Conservation (phyloP, 108 stramenopile species). For the Fistulifera pelliculosa region DNA sequence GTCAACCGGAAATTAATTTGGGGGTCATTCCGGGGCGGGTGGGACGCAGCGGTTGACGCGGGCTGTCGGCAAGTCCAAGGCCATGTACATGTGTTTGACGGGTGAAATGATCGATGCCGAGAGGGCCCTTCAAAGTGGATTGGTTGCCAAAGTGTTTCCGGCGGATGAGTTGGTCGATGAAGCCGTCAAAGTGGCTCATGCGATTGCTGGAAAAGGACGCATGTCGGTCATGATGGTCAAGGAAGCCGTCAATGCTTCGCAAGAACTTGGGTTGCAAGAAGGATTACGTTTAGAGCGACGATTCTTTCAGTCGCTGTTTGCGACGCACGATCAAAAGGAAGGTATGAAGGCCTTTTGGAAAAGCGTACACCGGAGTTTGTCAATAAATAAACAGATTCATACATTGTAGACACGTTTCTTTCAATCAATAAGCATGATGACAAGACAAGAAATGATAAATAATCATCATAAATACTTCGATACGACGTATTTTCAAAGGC, state of each 20-base stretch:
- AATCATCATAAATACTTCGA: too few species aligned
- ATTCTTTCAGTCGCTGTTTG: conserved; percentile 95
- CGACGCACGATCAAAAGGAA: conserved; percentile 97
- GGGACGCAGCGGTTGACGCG: conserved; percentile 95
- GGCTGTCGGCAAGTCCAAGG: conserved; percentile 96
- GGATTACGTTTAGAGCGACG: conserved; percentile 93
- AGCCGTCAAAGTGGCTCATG: conserved; percentile 82
- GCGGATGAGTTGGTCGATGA: conserved; percentile 69
- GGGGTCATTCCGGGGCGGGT: conserved; percentile 94
- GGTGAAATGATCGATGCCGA: conserved; percentile 88
- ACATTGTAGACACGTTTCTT: too few species aligned
- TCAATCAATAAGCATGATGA: too few species aligned
- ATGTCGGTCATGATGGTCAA: conserved; percentile 82
- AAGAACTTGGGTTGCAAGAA: conserved; percentile 87
- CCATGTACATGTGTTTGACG: conserved; percentile 96
- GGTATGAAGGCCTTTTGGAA: conserved; percentile 92
- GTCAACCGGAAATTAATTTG: conserved; percentile 97
- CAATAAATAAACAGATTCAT: conserved; percentile 34
- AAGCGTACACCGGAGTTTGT: conserved; percentile 80
- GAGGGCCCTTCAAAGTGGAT: conserved; percentile 78
- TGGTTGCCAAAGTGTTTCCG: conserved; percentile 88
- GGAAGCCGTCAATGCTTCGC: conserved; percentile 96
- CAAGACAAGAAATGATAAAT: too few species aligned
- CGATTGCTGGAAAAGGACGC: conserved; percentile 85
- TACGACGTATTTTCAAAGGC: too few species aligned